Evolutionary conservation across 805 yeast species (phyloP).

Genomic region (Suhomyces kilbournensis): DNA sequence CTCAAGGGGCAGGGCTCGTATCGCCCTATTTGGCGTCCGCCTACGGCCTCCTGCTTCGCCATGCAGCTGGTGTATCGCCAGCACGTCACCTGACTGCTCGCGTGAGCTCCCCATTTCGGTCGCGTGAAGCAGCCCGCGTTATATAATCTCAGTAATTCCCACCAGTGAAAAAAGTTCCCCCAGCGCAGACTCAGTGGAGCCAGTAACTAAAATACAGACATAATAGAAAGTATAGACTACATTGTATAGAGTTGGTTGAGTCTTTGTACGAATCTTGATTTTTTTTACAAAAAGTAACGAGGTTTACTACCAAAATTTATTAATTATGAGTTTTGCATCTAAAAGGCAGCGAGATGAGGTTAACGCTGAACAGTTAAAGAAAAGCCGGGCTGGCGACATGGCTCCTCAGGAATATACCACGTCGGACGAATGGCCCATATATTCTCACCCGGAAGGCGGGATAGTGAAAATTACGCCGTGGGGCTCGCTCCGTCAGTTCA

Average conservation of each 20-base stretch:
- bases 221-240: background rate
- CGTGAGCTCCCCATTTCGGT: background rate
- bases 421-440: conserved; percentile 51
- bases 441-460: conserved; percentile 62
- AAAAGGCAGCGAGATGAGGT: conserved; percentile 24
- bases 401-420: conserved; percentile 11
- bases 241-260: background rate
- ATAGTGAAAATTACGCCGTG: conserved; percentile 59
- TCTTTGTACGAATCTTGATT: too few species aligned
- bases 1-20: background rate
- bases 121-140: background rate
- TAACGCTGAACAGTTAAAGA: conserved; percentile 18
- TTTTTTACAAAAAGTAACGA: too few species aligned
- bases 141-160: background rate
- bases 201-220: background rate
- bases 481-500: conserved; percentile 53
- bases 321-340: conserved; percentile 7
- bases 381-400: conserved; percentile 17
- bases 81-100: background rate
- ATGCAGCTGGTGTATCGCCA: background rate
- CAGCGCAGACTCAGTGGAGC: background rate
- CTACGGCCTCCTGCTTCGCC: background rate
- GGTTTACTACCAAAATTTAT: background rate
- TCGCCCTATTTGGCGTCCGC: background rate
- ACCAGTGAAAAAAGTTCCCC: conserved; percentile 2